Percentiles rank a stretch among this genome's conserved stretches.
These are phyloP conservation scores for Lodderomyces metapsilosis DNA, from an alignment of 1,139 yeast genomes.

Conservation along the genomic window DNA sequence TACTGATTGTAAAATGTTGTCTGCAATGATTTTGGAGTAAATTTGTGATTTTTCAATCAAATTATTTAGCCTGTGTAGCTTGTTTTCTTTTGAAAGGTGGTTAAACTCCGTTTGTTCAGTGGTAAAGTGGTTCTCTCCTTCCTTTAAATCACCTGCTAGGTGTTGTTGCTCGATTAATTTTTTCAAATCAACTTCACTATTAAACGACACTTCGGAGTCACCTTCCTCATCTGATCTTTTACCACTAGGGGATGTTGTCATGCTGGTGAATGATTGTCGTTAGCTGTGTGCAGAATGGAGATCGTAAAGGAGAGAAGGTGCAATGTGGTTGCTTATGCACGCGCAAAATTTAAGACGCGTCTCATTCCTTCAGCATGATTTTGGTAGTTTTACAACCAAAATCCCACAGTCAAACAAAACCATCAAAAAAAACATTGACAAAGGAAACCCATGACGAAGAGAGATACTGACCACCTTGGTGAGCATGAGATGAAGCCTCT, in stretches of 20 bases:
- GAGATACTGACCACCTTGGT: no score
- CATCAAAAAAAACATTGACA: no score
- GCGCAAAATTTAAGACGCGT: no score
- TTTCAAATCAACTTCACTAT: constrained; percentile 8
- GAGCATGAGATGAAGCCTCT: no score
- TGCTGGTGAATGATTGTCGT: background rate
- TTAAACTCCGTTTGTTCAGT: constrained; percentile 42
- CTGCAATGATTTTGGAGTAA: constrained; percentile 80
- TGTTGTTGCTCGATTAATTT: constrained; percentile 6
- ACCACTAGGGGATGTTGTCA: constrained; percentile 2
- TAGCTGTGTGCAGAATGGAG: no score
- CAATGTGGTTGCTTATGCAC: no score
- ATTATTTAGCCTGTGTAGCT: constrained; percentile 62
- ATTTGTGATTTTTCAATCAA: constrained; percentile 81
- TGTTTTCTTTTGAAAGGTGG: constrained; percentile 36
- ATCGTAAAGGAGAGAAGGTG: no score
- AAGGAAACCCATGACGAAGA: no score
- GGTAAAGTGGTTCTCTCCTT: background rate
- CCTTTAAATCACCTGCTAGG: background rate
- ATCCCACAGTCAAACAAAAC: no score
- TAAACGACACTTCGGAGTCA: background rate
- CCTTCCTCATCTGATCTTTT: constrained; percentile 3
- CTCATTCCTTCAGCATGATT: no score
- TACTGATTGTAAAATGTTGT: constrained; percentile 58
- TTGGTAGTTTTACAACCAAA: no score